Percentiles rank a stretch among this genome's conserved stretches.
These are phyloP conservation scores for Aspergillus piperis DNA, from an alignment of 2,329 filamentous ascomycete genomes.

Conservation along the genomic window DNA sequence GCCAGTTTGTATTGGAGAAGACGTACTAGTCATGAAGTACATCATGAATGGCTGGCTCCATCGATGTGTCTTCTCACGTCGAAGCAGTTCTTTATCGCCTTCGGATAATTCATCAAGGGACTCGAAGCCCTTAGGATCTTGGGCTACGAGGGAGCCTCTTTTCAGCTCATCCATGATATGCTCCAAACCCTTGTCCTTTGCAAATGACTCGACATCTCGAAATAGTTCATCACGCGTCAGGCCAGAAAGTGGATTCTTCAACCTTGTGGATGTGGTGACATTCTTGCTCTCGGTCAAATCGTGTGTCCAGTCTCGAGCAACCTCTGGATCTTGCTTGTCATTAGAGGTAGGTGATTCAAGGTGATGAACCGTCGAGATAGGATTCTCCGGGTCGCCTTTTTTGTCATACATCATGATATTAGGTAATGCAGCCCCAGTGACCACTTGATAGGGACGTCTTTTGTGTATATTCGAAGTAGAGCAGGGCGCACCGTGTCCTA, in stretches of 20 bases:
- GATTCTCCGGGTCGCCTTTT: neutral
- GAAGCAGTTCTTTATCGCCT: conserved; percentile 10
- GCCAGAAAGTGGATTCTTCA: neutral
- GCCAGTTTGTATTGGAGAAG: neutral
- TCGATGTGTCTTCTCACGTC: conserved; percentile 14
- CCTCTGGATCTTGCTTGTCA: neutral
- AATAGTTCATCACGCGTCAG: conserved; percentile 16
- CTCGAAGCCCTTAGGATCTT: conserved; percentile 66
- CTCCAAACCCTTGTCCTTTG: conserved; percentile 58
- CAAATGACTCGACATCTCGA: conserved; percentile 39
- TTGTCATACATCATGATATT: neutral
- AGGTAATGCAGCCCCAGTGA: neutral
- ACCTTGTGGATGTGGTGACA: neutral
- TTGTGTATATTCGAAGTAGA: too few relatives aligned
- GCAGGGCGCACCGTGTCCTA: neutral
- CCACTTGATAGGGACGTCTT: too few relatives aligned
- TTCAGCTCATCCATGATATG: conserved; percentile 52
- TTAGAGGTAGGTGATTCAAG: neutral
- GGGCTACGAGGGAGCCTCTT: conserved; percentile 68
- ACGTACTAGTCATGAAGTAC: conserved; percentile 18
- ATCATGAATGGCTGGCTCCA: conserved; percentile 20
- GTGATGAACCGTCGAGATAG: neutral
- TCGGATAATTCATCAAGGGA: conserved; percentile 58
- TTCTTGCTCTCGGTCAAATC: neutral
- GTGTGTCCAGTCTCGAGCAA: neutral